Conservation (phyloP, 371 early-diverging fungal species). For the Dichotomocladium elegans region DNA sequence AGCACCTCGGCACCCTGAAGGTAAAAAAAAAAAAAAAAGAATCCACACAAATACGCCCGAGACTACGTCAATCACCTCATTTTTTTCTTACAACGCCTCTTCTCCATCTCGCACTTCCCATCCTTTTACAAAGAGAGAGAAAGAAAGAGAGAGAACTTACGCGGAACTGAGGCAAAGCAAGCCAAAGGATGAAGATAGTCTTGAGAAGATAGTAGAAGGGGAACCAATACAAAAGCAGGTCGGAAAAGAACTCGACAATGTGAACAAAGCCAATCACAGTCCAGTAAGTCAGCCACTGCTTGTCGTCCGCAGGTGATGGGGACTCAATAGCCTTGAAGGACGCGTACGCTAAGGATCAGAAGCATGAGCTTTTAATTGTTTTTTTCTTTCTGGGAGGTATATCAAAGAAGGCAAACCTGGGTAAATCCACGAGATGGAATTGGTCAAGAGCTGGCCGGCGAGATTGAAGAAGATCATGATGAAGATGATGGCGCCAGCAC, state of each 20-base stretch:
- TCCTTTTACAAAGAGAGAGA: too few species aligned
- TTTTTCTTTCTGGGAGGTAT: not conserved
- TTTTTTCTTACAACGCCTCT: too few species aligned
- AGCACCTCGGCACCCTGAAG: constrained; percentile 27
- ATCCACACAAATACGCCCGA: too few species aligned
- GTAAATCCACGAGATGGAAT: constrained; percentile 84
- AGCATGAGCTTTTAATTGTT: not conserved
- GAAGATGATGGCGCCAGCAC: constrained; percentile 50
- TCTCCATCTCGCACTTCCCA: too few species aligned
- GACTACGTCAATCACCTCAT: too few species aligned
- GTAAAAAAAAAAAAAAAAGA: too few species aligned
- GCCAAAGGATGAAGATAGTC: constrained; percentile 80
- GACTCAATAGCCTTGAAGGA: constrained; percentile 94
- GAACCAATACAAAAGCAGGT: constrained; percentile 81
- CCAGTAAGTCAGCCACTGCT: constrained; percentile 88
- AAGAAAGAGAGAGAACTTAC: too few species aligned
- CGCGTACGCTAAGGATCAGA: constrained; percentile 64
- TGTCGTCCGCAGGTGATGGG: constrained; percentile 74
- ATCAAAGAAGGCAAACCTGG: constrained; percentile 59
- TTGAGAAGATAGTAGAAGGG: constrained; percentile 94
- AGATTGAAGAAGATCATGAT: constrained; percentile 89
- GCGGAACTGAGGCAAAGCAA: constrained; percentile 73
- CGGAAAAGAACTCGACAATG: constrained; percentile 83
- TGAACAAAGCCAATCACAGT: constrained; percentile 84
- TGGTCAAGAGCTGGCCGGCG: constrained; percentile 75